Conservation (phyloP, 2,329 filamentous ascomycete genomes). For the Lachnellula subtilissima region DNA sequence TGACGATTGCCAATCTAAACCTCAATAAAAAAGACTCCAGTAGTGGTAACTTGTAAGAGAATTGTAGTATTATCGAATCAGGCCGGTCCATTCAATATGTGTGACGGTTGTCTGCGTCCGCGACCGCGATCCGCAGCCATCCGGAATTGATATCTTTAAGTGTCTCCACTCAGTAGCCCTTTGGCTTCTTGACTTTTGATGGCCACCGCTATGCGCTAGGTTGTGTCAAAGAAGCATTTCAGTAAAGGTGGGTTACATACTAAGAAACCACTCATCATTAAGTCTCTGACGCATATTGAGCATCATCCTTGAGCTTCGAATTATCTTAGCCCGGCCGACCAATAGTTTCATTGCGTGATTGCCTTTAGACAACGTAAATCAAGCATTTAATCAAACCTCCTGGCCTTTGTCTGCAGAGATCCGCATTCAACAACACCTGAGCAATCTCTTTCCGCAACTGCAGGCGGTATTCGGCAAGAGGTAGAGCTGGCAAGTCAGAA, state of each 20-base stretch:
- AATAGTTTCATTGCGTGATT: slow-evolving; percentile 8
- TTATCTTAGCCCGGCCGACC: neutral
- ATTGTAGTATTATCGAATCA: slow-evolving; percentile 8
- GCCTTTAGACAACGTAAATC: slow-evolving; percentile 10
- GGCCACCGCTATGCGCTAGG: neutral
- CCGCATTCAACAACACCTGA: slow-evolving; percentile 6
- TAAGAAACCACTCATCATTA: neutral
- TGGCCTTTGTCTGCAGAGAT: slow-evolving; percentile 10
- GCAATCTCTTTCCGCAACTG: slow-evolving; percentile 6
- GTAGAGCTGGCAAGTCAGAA: neutral
- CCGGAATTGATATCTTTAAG: neutral
- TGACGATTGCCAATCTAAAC: slow-evolving; percentile 3
- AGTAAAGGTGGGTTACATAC: neutral
- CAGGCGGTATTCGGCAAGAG: slow-evolving; percentile 4
- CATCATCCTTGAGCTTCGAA: slow-evolving; percentile 8
- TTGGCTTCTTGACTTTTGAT: slow-evolving; percentile 4
- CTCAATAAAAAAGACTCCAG: neutral
- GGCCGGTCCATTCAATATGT: slow-evolving; percentile 3
- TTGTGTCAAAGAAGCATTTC: neutral
- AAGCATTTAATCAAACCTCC: slow-evolving; percentile 9
- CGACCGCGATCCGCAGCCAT: slow-evolving; percentile 6
- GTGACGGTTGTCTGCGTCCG: slow-evolving; percentile 12
- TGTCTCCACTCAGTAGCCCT: slow-evolving; percentile 2
- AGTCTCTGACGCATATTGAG: slow-evolving; percentile 3
- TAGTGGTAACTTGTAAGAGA: neutral